Evolutionary conservation across 192 early-diverging fungal genomes (phyloP), one percentile per base, ranked within the genome.

Genomic region (Entophlyctis luteolus): DNA sequence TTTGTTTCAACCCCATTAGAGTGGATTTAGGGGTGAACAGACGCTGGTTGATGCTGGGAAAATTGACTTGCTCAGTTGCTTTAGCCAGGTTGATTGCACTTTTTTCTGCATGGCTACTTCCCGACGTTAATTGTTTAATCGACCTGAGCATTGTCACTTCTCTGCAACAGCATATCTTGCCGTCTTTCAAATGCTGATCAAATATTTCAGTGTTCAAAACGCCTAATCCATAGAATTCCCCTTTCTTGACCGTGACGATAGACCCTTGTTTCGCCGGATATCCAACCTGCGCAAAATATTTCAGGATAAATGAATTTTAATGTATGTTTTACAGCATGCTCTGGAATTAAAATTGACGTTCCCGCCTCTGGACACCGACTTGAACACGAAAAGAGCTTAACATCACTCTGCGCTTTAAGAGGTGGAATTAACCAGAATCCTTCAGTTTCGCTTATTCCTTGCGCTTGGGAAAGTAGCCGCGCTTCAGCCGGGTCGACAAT

Each of bases 351-450:
- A 36, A 70, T 50, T 6, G 58, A 28, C 2, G 68, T 70, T 29
- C 68, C 68, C 3, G 68, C 56, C 27, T 62, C 68, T 22, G 28
- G 58, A 38, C 68, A 70, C 1, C 58, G 39, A 27, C 62, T 59
- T 2, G 35, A 35, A 48, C 68, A 70, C 8, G 48, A 62, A 31
- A 70, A 70, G 4, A 70, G 28, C 34, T 54, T 48, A 3, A 50
- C 48, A 34, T 70, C 48, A 1, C 12, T 1, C 4, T 34, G 57
- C 5, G 68, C 68, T 59, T 39, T 59, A 33, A 48, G 35, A 3
- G 68, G 57, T 12, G 68, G 68, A 25, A 70, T 25, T 10, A 70
- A 54, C 68, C 68, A 70, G 48, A 70, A 70, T 14, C 68, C 68
- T n/a, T 55, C 54, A 27, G 54, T 10, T 12, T 55, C 18, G 20